These are phyloP conservation scores for Colletotrichum chlorophyti DNA, from an alignment of 2,329 filamentous ascomycete genomes.

Conservation along the genomic window DNA sequence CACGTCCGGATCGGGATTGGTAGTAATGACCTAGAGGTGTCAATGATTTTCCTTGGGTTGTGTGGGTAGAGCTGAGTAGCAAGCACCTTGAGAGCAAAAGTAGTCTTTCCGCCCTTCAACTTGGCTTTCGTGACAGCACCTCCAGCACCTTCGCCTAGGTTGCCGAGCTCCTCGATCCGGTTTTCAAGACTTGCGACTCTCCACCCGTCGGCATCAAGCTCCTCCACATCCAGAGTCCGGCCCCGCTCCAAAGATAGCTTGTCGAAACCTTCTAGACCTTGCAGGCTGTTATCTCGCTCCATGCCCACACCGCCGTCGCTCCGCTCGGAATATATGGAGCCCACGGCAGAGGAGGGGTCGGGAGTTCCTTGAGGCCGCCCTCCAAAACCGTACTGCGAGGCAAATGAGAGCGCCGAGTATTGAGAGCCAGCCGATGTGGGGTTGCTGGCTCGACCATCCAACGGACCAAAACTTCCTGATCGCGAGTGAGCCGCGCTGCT, in stretches of 20 bases:
- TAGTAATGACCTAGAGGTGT: conserved; percentile 83
- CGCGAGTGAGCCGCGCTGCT: conserved; percentile 80
- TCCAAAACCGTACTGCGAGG: conserved; percentile 73
- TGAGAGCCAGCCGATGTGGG: conserved; percentile 88
- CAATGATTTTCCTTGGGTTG: not conserved
- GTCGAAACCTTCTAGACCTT: conserved; percentile 79
- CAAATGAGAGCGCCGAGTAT: conserved; percentile 83
- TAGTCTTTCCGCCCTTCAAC: conserved; percentile 88
- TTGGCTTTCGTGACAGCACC: conserved; percentile 93
- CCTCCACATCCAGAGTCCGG: conserved; percentile 86
- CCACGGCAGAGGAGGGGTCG: conserved; percentile 88
- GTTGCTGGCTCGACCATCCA: conserved; percentile 79
- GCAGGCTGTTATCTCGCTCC: conserved; percentile 83
- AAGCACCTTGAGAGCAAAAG: conserved; percentile 91
- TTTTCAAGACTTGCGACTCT: conserved; percentile 89
- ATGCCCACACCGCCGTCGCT: conserved; percentile 78
- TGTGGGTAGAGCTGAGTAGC: conserved; percentile 27
- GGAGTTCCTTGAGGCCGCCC: conserved; percentile 72
- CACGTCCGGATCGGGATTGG: conserved; percentile 95
- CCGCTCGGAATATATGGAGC: conserved; percentile 81
- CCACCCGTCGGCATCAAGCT: conserved; percentile 95
- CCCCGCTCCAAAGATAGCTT: conserved; percentile 84
- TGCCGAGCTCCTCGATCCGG: conserved; percentile 86
- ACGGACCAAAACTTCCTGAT: conserved; percentile 81
- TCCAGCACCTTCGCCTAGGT: conserved; percentile 91